phyloP scores from a whole-genome alignment of 1,284 basidiomycete genomes.

The Leccinum angustisporum region DNA sequence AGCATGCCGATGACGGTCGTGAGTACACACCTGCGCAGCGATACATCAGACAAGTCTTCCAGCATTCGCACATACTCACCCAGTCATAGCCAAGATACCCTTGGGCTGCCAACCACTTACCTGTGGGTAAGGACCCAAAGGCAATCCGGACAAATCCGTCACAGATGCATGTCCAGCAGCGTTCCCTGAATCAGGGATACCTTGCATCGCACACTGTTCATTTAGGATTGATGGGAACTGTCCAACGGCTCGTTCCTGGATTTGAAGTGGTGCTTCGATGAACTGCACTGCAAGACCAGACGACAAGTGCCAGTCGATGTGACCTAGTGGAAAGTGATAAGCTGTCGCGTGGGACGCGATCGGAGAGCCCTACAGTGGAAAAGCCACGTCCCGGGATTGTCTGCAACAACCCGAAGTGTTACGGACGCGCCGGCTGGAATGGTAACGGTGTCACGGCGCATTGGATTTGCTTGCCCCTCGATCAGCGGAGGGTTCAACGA shows the following conservation, averaged over 20 bases:
- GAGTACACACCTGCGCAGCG: constrained; percentile 60
- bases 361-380: constrained; percentile 61
- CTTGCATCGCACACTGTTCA: constrained; percentile 72
- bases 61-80: constrained; percentile 38
- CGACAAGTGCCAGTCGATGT: constrained; percentile 83
- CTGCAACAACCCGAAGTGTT: constrained; percentile 68
- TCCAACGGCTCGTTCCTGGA: constrained; percentile 45
- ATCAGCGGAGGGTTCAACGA: constrained; percentile 77
- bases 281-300: constrained; percentile 77
- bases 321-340: constrained; percentile 43
- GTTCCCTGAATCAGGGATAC: constrained; percentile 70
- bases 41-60: background rate
- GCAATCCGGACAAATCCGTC: constrained; percentile 63
- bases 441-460: constrained; percentile 79
- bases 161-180: constrained; percentile 69
- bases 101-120: constrained; percentile 76
- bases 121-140: constrained; percentile 68
- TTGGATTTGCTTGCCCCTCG: constrained; percentile 79
- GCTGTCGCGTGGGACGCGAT: background rate
- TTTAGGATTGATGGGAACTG: constrained; percentile 52
- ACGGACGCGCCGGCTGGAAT: constrained; percentile 61
- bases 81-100: constrained; percentile 84
- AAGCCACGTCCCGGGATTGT: constrained; percentile 86
- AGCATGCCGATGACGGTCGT: constrained; percentile 81
- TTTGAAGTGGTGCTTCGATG: constrained; percentile 70